Evolutionary conservation across 1,284 basidiomycete genomes (phyloP), one percentile per base, ranked within the genome.

Genomic region (Takashimella koratensis): DNA sequence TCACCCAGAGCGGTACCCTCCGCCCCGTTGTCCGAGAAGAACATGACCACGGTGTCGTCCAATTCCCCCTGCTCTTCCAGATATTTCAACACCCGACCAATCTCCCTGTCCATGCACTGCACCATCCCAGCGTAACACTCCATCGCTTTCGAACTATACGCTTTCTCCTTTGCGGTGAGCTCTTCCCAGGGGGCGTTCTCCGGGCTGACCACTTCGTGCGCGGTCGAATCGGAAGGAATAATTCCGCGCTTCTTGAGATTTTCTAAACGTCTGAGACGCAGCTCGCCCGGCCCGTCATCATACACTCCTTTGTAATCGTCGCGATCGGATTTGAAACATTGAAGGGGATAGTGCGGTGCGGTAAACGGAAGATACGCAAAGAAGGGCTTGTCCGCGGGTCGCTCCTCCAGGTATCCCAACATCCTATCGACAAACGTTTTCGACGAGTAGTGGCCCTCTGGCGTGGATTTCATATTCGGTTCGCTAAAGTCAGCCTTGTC

Each of bases 121-220:
- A 74, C 65, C 71, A 74, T 74, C 11, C 63, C 70, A 10, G 71
- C 71, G 45, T 74, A 74, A 19, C 53, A 46, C 59, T 70, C 71
- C 71, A 74, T 73, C 25, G 63, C 58, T 27, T 62, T 52, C 0
- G 65, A 43, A 6, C 61, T 63, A 42, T 60, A 39, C 21, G 44
- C 47, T 13, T 54, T 45, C 52, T 74, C 71, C 13, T 64, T 52
- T 2, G 47, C 54, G 3, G 53, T 56, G 40, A 67, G 27, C 19
- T 64, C 56, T 3, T 57, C 54, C 71, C 71, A 73, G n/a, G n/a
- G n/a, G n/a, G n/a, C n/a, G n/a, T n/a, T n/a, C 10, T 41, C 42
- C 49, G 60, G 59, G 56, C 58, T 16, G 26, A 45, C 41, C 27
- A 48, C 30, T 8, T 36, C 16, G 30, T 36, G 30, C 8, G 30